Base-by-base conservation (phyloP, 805 yeast species). In the Metschnikowia anglica region DNA sequence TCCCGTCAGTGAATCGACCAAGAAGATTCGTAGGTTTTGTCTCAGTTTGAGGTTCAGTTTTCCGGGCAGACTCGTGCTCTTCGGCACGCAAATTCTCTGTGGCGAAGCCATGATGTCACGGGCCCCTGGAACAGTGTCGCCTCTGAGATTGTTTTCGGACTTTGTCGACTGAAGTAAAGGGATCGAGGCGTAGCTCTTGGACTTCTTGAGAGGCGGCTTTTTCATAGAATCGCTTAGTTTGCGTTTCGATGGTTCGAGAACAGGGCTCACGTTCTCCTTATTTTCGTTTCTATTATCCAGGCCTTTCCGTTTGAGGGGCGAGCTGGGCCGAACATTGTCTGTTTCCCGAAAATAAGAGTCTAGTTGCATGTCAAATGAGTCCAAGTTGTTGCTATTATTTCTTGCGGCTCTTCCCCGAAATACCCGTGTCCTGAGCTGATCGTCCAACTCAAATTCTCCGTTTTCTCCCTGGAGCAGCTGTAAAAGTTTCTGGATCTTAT, bases 1-100 rank as follows among this genome's bases (percentile, higher is more conserved):
- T 0, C 86, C 85, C 28, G 81, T 79, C 55, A 80, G 75, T 5
- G 85, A 73, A 49, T 81, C 83, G 23, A 82, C 85, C 34, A 81
- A 62, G 51, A 73, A 70, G 35, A 79, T 79, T 24, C 57, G 56
- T 12, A 48, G 44, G 17, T 50, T 28, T n/a, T 51, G 43, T 20
- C 48, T 44, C 37, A 53, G 46, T 41, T 58, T 60, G 17, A 68
- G 49, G 19, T 60, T 51, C 7, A 80, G 70, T 48, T 54, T 68
- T 3, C 58, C 52, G 1, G 65, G 62, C 24, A 51, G 55, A 3
- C 51, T 37, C 6, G 41, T 42, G 34, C 43, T 39, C 25, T 55
- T 61, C 3, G 83, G 82, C 6, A 65, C 59, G 49, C 80, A 76
- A 6, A 68, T 58, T 30, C 77, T 56, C 37, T 63, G 65, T 18